Base-by-base conservation (phyloP, 305 asterid genomes). In the Fraxinus angustifolia region DNA sequence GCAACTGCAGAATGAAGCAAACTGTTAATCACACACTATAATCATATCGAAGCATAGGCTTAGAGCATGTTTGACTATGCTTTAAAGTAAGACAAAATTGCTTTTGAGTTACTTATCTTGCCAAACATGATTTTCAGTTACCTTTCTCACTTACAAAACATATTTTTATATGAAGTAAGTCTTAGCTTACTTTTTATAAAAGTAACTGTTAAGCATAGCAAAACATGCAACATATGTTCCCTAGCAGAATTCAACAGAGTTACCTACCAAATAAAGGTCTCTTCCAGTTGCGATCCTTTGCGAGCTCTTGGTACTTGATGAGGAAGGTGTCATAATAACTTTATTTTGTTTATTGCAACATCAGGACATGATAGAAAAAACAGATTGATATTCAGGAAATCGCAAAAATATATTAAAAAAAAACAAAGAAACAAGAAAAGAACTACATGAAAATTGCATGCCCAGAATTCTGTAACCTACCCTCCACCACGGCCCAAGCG, bases 401-500 rank as follows among this genome's bases (percentile, higher is more conserved):
- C 38, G 4, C 26, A 23, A 21, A 50, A 71, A 72, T 42, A 67
- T 26, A 58, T 83, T 73, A 68, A 21, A 31, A 53, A 28, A 65
- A 23, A 11, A 11, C 16, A 42, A 75, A 11, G 80, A 30, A 45
- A 30, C 48, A 2, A 73, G 76, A 36, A 77, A 38, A 28, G 17
- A 62, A 53, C 8, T 78, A 33, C 65, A 78, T 34, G 14, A 72
- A 79, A 68, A 70, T 38, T 67, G 77, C 16, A 50, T 6, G 11
- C n/a, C 35, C 67, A 50, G 84, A 86, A 78, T 74, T 81, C 3
- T 4, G 31, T 16, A 75, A 86, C 97, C 34, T 91, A 95, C 99
- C 99, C 99, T 84, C 99, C 99, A 81, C 99, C 98, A 34, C 98
- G 97, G 79, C 99, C 97, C 86, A 96, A 84, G 34, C 99, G 97